A percentile compares a stretch with the other conserved stretches of the same genome.
Evolutionary conservation across 495 filamentous ascomycete species (phyloP).

Genomic region (Podospora anserina): DNA sequence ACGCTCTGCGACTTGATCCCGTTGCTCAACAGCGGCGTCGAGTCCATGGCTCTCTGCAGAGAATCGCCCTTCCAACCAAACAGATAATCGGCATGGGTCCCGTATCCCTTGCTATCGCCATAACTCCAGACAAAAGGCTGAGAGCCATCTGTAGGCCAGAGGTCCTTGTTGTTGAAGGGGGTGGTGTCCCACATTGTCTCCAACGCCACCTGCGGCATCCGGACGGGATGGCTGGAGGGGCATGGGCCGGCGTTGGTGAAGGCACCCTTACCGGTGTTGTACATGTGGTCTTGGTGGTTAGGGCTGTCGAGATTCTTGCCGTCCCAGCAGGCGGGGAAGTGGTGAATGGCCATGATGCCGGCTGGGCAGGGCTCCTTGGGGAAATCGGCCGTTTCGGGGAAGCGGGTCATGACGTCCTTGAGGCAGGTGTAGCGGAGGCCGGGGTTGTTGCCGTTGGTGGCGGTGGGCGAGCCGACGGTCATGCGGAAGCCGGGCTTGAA

Average conservation of each 20-base stretch:
- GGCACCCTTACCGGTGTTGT: slow-evolving; percentile 39
- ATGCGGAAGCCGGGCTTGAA: slow-evolving; percentile 53
- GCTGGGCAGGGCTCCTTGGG: slow-evolving; percentile 42
- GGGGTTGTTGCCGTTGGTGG: slow-evolving; percentile 31
- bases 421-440: slow-evolving; percentile 49
- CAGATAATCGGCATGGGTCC: slow-evolving; percentile 25
- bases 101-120: slow-evolving; percentile 20
- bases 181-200: slow-evolving; percentile 50
- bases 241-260: slow-evolving; percentile 41
- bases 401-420: slow-evolving; percentile 31
- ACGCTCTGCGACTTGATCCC: slow-evolving; percentile 43
- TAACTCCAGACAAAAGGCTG: slow-evolving; percentile 43
- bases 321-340: slow-evolving; percentile 56
- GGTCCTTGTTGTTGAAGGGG: slow-evolving; percentile 38
- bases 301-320: slow-evolving; percentile 54
- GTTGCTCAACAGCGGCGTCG: slow-evolving; percentile 43
- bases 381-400: slow-evolving; percentile 42
- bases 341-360: slow-evolving; percentile 49
- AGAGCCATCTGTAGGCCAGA: slow-evolving; percentile 38
- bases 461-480: slow-evolving; percentile 46
- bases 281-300: slow-evolving; percentile 56
- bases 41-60: slow-evolving; percentile 42
- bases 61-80: slow-evolving; percentile 40
- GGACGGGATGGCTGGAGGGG: slow-evolving; percentile 46
- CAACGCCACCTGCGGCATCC: slow-evolving; percentile 47